These are phyloP conservation scores for Aspergillus glaucus DNA, from an alignment of 2,329 filamentous ascomycete species.

Conservation along the genomic window DNA sequence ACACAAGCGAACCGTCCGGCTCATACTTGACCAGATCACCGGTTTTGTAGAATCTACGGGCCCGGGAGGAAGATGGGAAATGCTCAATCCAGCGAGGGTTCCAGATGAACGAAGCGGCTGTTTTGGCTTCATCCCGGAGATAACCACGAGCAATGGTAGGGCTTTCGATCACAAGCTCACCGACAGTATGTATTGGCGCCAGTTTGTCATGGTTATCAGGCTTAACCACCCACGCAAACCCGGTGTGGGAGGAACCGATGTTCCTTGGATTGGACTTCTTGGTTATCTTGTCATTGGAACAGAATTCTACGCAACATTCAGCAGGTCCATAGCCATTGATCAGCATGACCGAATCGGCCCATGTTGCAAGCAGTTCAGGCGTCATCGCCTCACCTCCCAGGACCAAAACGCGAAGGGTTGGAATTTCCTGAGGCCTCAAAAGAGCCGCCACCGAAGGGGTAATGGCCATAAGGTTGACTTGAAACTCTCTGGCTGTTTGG, in stretches of 20 bases:
- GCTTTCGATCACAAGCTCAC: conserved; percentile 6
- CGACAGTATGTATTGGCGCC: conserved; percentile 4
- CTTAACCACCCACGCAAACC: conserved; percentile 3
- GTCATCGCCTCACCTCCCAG: conserved; percentile 27
- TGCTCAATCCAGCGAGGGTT: conserved; percentile 1
- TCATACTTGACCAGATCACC: conserved; percentile 7
- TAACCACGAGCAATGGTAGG: background rate
- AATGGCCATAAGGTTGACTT: conserved; percentile 9
- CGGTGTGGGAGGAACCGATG: conserved; percentile 1
- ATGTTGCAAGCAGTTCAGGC: conserved; percentile 3
- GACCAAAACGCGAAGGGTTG: conserved; percentile 28
- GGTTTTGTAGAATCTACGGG: conserved; percentile 3
- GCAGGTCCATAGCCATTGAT: conserved; percentile 4
- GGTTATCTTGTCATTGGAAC: background rate
- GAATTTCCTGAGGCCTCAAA: conserved; percentile 18
- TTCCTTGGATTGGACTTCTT: background rate
- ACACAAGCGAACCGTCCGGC: background rate
- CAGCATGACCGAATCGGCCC: conserved; percentile 1
- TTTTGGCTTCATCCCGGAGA: background rate
- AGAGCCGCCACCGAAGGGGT: conserved; percentile 13
- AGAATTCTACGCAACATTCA: conserved; percentile 4
- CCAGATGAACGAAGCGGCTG: background rate
- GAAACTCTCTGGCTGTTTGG: background rate
- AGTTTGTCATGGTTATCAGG: conserved; percentile 3
- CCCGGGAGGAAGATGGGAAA: background rate